Base-by-base conservation (phyloP, 129 eudicot species). In the Escallonia herrerae region DNA sequence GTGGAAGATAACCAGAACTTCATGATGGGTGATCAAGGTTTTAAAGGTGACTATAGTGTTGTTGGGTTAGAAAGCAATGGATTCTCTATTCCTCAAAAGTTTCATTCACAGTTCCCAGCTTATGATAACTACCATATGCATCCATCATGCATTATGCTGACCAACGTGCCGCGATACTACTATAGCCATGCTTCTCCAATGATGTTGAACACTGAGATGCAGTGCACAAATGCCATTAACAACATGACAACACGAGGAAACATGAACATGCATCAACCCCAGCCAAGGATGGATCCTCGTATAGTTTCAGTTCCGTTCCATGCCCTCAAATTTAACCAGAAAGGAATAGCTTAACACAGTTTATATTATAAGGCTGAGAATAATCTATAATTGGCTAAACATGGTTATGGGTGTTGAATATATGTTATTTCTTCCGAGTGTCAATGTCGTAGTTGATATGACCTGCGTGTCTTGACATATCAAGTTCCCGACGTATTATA, bases 181-280 rank as follows among this genome's bases (percentile, higher is more conserved):
- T 77, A 76, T 63, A 66, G 58, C 68, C 72, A 70, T 71, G 45
- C 83, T 40, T 39, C 71, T 33, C 58, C 76, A 15, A 70, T 67
- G 15, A 60, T 63, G 77, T 79, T 76, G 80, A 73, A 66, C 61
- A 40, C 70, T 10, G 5, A 15, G 55, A 60, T 43, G 72, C 58
- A 55, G 60, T 60, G 72, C 75, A 62, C 49, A 68, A 56, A 62
- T 53, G 54, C 13, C 49, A 62, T 64, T 56, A 65, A 69, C 64
- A 67, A 64, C 66, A 75, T 3, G 33, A 75, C 56, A 74, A 37
- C 54, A 82, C 73, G 71, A 46, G 76, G 74, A 65, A 73, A 69
- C 66, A 54, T 56, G 58, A 65, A 68, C 74, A 71, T 71, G 76
- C 75, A 68, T 76, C 82, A 51, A 76, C 69, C 71, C 40, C 65